Base-by-base conservation (phyloP, 306 rosid species). In the Phaseolus lunatus region DNA sequence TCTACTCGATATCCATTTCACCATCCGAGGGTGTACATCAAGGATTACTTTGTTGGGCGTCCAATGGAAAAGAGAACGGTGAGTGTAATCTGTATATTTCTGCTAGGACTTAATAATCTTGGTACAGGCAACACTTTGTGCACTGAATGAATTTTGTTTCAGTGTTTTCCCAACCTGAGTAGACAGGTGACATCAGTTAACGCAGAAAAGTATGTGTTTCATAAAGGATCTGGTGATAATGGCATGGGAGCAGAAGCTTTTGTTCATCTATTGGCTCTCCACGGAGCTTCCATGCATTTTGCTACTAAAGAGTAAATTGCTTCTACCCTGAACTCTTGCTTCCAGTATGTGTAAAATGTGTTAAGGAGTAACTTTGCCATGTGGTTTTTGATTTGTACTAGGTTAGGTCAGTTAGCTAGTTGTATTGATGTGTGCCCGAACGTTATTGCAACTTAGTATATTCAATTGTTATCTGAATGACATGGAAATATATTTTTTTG, bases 271-370 rank as follows among this genome's bases (percentile, higher is more conserved):
- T 83, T 94, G 88, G 78, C 72, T 59, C 79, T 77, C 20, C 85
- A 81, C 22, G 98, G 96, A 84, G 92, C 92, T 75, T 89, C 93
- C 67, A 23, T 72, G 16, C 81, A 80, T 78, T 84, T 84, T 90
- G 89, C 85, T 84, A 88, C 97, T 18, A 86, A 89, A 82, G 88
- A 89, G 98, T 90, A 88, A 82, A 4, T 89, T 70, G 68, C 89
- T 65, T 71, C 45, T 41, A 19, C 58, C 79, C 77, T 80, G 22
- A 69, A 57, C 49, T 78, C 67, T 49, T 81, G 75, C 79, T 73
- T 81, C 67, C 14, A 58, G 19, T 45, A 3, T 65, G 22, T 44
- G 20, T 70, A 41, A 70, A 73, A n/a, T 29, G 47, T 53, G 27
- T 61, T 35, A 24, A 63, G 29, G 67, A 80, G 52, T 63, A 22